phyloP scores from a whole-genome alignment of 2,329 filamentous ascomycete species.

The Cladosporium sp. region DNA sequence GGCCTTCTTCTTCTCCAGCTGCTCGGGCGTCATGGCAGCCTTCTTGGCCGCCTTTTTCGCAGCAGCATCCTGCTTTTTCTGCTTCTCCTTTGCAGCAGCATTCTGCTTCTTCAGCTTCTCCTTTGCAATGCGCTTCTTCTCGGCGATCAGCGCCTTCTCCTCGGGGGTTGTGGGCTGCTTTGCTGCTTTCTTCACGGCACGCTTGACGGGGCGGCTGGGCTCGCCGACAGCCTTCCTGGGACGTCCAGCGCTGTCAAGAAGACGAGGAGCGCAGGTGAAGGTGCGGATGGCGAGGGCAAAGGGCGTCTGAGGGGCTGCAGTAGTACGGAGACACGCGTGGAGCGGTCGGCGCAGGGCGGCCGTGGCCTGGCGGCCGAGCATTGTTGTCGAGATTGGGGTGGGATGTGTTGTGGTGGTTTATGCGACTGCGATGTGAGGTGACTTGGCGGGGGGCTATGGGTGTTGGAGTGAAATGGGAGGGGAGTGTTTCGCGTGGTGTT shows the following conservation, averaged over 20 bases:
- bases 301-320: slow-evolving; percentile 20
- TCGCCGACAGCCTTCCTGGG: slow-evolving; percentile 37
- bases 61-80: slow-evolving; percentile 30
- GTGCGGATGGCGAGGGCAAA: slow-evolving; percentile 16
- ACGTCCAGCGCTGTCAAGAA: slow-evolving; percentile 30
- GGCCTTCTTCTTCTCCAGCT: slow-evolving; percentile 18
- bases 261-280: slow-evolving; percentile 22
- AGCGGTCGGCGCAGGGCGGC: slow-evolving; percentile 29
- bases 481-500: background rate
- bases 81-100: slow-evolving; percentile 14
- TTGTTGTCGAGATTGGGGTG: slow-evolving; percentile 11
- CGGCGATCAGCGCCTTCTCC: slow-evolving; percentile 24
- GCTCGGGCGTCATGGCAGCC: slow-evolving; percentile 21
- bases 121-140: slow-evolving; percentile 20
- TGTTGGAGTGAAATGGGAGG: background rate
- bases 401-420: background rate
- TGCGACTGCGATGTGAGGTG: slow-evolving; percentile 1
- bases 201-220: slow-evolving; percentile 34
- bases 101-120: slow-evolving; percentile 6
- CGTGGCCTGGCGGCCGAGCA: slow-evolving; percentile 27
- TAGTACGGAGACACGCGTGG: slow-evolving; percentile 21
- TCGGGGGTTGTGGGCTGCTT: slow-evolving; percentile 21
- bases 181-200: slow-evolving; percentile 31
- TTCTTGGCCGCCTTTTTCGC: slow-evolving; percentile 14
- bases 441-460: background rate